Evolutionary conservation across 148 eudicot genomes (phyloP).

Genomic region (Vaccinium darrowii): DNA sequence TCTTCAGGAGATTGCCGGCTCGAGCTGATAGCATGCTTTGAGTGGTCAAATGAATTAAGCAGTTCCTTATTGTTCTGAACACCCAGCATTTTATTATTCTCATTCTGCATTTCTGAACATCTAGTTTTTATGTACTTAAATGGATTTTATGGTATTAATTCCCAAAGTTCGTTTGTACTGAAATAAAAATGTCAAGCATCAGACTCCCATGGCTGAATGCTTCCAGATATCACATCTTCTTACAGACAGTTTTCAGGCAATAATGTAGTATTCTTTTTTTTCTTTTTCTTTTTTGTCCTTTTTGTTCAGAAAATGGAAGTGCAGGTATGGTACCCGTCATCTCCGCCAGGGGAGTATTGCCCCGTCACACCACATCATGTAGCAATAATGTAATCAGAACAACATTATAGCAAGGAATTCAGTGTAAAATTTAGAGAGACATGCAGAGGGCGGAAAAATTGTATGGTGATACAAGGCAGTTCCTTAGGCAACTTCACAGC

Average conservation of each 20-base stretch:
- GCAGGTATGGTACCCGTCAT: too few species aligned
- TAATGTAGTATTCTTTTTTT: background rate
- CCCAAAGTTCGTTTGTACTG: constrained; percentile 30
- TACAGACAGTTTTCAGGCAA: background rate
- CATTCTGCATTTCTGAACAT: background rate
- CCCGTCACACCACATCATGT: too few species aligned
- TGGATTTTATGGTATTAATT: background rate
- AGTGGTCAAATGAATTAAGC: constrained; percentile 25
- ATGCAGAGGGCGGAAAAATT: too few species aligned
- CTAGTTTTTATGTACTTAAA: background rate
- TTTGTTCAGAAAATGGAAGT: too few species aligned
- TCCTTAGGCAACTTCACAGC: too few species aligned
- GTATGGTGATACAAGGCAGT: too few species aligned
- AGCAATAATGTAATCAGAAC: too few species aligned
- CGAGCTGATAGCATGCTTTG: constrained; percentile 38
- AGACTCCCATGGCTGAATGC: constrained; percentile 14
- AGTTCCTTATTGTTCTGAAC: background rate
- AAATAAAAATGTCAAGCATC: constrained; percentile 39
- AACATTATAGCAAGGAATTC: too few species aligned
- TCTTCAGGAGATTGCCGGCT: constrained; percentile 39
- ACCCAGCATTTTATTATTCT: background rate
- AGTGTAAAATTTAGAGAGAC: too few species aligned
- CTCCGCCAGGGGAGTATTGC: too few species aligned
- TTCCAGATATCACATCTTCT: background rate
- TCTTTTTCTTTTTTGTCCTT: too few species aligned